These are phyloP conservation scores for Aspergillus ustus DNA, from an alignment of 2,329 filamentous ascomycete species.

Conservation along the genomic window DNA sequence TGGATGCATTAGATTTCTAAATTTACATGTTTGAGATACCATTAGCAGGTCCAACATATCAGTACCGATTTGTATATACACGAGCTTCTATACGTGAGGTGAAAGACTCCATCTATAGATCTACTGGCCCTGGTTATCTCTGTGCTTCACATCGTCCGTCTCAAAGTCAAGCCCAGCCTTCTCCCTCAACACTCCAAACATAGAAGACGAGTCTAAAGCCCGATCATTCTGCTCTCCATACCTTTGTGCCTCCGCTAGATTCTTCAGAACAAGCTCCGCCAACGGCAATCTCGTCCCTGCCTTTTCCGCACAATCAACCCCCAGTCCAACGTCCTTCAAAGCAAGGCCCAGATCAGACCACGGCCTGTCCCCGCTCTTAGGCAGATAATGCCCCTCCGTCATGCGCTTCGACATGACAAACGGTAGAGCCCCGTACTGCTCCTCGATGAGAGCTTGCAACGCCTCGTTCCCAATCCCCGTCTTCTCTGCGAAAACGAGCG, in stretches of 20 bases:
- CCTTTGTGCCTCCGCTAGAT: constrained; percentile 49
- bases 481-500: constrained; percentile 38
- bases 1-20: constrained; percentile 50
- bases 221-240: constrained; percentile 43
- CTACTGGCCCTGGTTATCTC: constrained; percentile 9
- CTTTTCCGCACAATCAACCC: constrained; percentile 49
- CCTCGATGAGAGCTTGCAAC: constrained; percentile 33
- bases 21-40: constrained; percentile 17
- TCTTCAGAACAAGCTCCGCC: constrained; percentile 49
- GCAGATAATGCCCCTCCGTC: constrained; percentile 34
- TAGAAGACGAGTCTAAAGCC: constrained; percentile 55
- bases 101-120: neutral
- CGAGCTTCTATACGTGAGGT: neutral
- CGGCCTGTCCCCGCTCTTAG: constrained; percentile 38
- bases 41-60: neutral
- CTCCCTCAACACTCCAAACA: constrained; percentile 54
- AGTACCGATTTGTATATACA: neutral
- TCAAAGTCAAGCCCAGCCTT: constrained; percentile 53
- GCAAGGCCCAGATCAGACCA: constrained; percentile 57
- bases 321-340: constrained; percentile 57
- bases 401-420: constrained; percentile 34
- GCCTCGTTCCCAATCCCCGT: constrained; percentile 29
- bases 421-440: constrained; percentile 35
- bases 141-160: constrained; percentile 38
- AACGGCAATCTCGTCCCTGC: constrained; percentile 47